Percentiles rank a stretch among this genome's conserved stretches.
Evolutionary conservation across 1,139 yeast species (phyloP).

Genomic region (Kurtzmaniella quercitrusa): DNA sequence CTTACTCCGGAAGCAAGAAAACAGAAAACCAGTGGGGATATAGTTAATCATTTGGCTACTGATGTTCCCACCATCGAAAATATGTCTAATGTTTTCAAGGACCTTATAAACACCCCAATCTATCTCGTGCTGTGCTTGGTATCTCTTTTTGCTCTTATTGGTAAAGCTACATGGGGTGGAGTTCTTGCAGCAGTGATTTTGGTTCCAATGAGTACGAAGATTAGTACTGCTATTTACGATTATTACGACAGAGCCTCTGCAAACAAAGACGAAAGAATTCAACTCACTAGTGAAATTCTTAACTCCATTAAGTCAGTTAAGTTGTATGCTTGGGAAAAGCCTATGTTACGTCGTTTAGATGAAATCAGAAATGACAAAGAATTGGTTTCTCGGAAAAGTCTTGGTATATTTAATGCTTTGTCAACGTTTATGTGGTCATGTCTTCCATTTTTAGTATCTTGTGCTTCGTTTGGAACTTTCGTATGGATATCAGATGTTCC

Average conservation of each 20-base stretch:
- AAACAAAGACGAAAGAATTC: conserved; percentile 33
- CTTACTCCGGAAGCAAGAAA: conserved; percentile 36
- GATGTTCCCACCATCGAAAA: conserved; percentile 26
- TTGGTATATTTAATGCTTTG: conserved; percentile 29
- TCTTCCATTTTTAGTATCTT: conserved; percentile 34
- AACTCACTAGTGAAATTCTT: conserved; percentile 36
- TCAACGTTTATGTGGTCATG: conserved; percentile 34
- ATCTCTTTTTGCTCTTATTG: conserved; percentile 27
- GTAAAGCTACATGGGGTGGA: conserved; percentile 34
- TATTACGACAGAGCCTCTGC: conserved; percentile 23
- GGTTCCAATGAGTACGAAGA: conserved; percentile 29
- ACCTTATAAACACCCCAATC: conserved; percentile 27
- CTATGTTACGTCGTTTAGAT: conserved; percentile 32
- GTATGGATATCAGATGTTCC: conserved; percentile 19
- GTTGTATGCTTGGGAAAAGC: conserved; percentile 38
- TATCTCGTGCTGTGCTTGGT: conserved; percentile 23
- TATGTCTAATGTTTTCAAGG: conserved; percentile 22
- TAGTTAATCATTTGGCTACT: conserved; percentile 35
- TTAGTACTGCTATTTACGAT: conserved; percentile 25
- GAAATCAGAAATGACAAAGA: conserved; percentile 35
- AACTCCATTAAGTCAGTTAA: conserved; percentile 37
- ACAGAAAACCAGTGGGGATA: conserved; percentile 37
- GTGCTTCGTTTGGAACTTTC: conserved; percentile 28
- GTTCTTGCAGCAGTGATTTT: conserved; percentile 27
- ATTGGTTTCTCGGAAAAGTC: conserved; percentile 22